Conservation (phyloP, 116 monocot genomes). For the Cymodocea nodosa region DNA sequence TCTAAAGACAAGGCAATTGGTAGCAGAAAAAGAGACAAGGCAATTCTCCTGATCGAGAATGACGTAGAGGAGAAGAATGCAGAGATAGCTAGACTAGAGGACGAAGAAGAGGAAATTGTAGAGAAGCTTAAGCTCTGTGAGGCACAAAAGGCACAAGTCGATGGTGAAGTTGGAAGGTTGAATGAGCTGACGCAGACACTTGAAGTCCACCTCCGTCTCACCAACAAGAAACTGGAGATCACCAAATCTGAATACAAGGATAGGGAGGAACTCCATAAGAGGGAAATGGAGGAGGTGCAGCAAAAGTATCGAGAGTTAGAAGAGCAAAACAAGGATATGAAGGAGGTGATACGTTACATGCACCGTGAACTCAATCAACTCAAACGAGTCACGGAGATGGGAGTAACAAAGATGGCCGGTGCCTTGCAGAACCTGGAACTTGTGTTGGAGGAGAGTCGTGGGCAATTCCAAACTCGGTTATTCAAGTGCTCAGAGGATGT, state of each 20-base stretch:
- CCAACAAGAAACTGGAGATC: slow-evolving; percentile 57
- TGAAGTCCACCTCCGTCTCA: slow-evolving; percentile 60
- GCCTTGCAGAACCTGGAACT: slow-evolving; percentile 25
- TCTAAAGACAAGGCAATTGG: slow-evolving; percentile 22
- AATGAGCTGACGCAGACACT: slow-evolving; percentile 32
- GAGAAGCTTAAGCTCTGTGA: slow-evolving; percentile 30
- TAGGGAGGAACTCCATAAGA: slow-evolving; percentile 40
- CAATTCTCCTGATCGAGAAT: slow-evolving; percentile 14
- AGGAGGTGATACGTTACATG: slow-evolving; percentile 13
- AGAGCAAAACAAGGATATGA: slow-evolving; percentile 17
- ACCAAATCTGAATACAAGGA: slow-evolving; percentile 66
- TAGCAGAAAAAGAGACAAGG: too few relatives aligned
- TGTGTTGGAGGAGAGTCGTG: slow-evolving; percentile 14
- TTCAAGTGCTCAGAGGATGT: slow-evolving; percentile 27
- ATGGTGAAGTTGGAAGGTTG: slow-evolving; percentile 30
- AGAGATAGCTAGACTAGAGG: slow-evolving; percentile 20
- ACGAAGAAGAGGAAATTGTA: slow-evolving; percentile 16
- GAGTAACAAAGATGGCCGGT: slow-evolving; percentile 10
- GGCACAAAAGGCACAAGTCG: slow-evolving; percentile 20
- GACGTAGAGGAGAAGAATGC: slow-evolving; percentile 24
- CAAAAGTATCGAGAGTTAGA: slow-evolving; percentile 25
- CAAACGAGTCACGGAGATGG: slow-evolving; percentile 18
- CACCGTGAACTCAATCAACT: slow-evolving; percentile 22
- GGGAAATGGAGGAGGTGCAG: slow-evolving; percentile 25
- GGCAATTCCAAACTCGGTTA: slow-evolving; percentile 15